phyloP scores from a whole-genome alignment of 2,329 filamentous ascomycete genomes.

The Fusarium coicis region DNA sequence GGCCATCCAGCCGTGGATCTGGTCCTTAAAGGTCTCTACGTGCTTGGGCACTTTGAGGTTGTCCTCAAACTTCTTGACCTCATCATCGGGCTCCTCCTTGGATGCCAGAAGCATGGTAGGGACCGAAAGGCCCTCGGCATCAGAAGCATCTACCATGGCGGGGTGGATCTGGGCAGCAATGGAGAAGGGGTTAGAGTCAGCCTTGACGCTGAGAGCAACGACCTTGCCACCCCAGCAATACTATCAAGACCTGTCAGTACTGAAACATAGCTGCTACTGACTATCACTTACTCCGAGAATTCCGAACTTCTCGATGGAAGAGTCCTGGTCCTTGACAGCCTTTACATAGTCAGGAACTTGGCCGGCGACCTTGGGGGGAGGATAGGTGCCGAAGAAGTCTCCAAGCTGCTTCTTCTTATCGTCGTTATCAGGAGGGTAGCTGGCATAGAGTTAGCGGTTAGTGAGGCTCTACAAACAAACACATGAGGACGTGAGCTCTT shows the following conservation, averaged over 20 bases:
- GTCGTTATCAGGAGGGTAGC: constrained; percentile 71
- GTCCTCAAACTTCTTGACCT: constrained; percentile 66
- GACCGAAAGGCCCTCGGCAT: constrained; percentile 69
- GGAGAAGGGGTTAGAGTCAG: constrained; percentile 65
- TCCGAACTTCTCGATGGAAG: constrained; percentile 68
- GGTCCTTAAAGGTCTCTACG: constrained; percentile 73
- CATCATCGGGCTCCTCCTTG: constrained; percentile 68
- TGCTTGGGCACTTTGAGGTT: constrained; percentile 65
- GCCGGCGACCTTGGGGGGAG: constrained; percentile 58
- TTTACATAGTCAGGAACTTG: constrained; percentile 66
- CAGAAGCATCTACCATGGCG: constrained; percentile 71
- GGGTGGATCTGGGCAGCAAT: constrained; percentile 65
- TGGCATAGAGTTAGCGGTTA: constrained; percentile 32
- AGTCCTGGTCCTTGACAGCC: constrained; percentile 62
- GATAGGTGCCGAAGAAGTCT: constrained; percentile 66
- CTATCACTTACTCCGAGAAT: constrained; percentile 64
- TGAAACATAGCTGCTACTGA: not conserved
- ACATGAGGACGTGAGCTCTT: not conserved
- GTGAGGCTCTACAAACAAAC: not conserved
- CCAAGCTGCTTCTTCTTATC: constrained; percentile 71
- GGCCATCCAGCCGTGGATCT: constrained; percentile 81
- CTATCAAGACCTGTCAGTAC: constrained; percentile 41
- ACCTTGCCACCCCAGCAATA: constrained; percentile 81
- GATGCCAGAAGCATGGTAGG: constrained; percentile 73
- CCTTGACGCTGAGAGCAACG: constrained; percentile 61